Percentiles rank a stretch among this genome's conserved stretches.
Conservation (phyloP, 352 stramenopile genomes). For the Pythium volutum region DNA sequence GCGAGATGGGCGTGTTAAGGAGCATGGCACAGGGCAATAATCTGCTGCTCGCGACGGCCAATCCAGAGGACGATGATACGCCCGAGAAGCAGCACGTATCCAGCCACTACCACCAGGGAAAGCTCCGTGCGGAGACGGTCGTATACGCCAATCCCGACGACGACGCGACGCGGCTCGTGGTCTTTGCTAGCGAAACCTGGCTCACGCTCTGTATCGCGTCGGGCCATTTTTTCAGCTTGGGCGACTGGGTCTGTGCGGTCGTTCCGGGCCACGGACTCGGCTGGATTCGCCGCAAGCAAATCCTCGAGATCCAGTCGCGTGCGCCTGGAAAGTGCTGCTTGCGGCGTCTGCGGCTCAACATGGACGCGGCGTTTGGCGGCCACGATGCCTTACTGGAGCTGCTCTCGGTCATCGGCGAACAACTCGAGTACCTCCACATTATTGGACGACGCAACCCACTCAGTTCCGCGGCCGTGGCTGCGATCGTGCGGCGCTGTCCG, state of each 20-base stretch:
- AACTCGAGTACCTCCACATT: slow-evolving; percentile 2
- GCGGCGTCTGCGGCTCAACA: neutral
- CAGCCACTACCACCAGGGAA: neutral
- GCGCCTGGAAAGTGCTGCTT: neutral
- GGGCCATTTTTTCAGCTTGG: neutral
- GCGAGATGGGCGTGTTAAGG: neutral
- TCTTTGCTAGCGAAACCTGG: neutral
- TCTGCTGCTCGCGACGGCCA: neutral
- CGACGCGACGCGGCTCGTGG: neutral
- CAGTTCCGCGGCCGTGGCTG: neutral
- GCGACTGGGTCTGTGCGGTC: neutral
- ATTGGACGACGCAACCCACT: neutral
- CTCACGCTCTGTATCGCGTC: neutral
- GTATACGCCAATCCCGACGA: neutral
- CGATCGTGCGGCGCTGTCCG: slow-evolving; percentile 1
- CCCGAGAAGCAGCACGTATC: neutral
- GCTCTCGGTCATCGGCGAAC: neutral
- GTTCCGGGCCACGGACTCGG: neutral
- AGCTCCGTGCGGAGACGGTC: neutral
- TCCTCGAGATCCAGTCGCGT: neutral
- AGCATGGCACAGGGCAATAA: neutral
- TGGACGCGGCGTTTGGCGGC: slow-evolving; percentile 1
- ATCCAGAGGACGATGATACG: neutral
- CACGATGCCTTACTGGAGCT: neutral
- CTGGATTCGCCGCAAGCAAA: neutral